Evolutionary conservation across 805 yeast genomes (phyloP).

Genomic region (Ogataea wickerhamii): DNA sequence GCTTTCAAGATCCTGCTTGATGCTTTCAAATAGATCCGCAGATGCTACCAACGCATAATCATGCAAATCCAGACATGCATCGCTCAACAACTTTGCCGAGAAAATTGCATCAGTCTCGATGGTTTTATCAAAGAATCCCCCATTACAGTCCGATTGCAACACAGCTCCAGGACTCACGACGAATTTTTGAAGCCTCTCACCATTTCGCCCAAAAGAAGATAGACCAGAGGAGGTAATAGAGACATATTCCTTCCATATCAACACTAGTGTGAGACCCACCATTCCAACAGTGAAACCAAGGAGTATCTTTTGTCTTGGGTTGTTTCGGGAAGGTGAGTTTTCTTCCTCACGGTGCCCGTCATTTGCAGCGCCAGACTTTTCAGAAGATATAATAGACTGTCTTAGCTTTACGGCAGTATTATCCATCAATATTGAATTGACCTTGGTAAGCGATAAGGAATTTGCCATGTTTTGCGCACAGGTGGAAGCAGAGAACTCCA

Average conservation of each 20-base stretch:
- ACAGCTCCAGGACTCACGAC: slow-evolving; percentile 7
- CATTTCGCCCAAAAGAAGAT: neutral
- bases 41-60: slow-evolving; percentile 7
- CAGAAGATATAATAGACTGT: slow-evolving; percentile 3
- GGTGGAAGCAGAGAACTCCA: slow-evolving; percentile 10
- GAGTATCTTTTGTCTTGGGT: slow-evolving; percentile 17
- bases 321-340: slow-evolving; percentile 5
- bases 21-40: slow-evolving; percentile 6
- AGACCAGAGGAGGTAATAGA: neutral
- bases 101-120: neutral
- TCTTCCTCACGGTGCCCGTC: slow-evolving; percentile 3
- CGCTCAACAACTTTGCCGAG: neutral
- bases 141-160: slow-evolving; percentile 12
- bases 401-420: slow-evolving; percentile 13
- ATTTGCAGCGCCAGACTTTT: neutral
- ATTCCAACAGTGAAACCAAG: slow-evolving; percentile 30
- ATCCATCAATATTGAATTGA: slow-evolving; percentile 25
- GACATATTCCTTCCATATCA: slow-evolving; percentile 24
- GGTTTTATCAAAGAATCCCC: neutral
- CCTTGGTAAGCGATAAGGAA: slow-evolving; percentile 13
- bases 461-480: slow-evolving; percentile 5
- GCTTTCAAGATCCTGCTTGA: slow-evolving; percentile 12
- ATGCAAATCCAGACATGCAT: slow-evolving; percentile 6
- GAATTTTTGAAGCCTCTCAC: slow-evolving; percentile 6
- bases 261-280: slow-evolving; percentile 27